Percentiles rank a stretch among this genome's conserved stretches.
These are phyloP conservation scores for Coniochaeta sp. DNA, from an alignment of 2,329 filamentous ascomycete genomes.

Conservation along the genomic window DNA sequence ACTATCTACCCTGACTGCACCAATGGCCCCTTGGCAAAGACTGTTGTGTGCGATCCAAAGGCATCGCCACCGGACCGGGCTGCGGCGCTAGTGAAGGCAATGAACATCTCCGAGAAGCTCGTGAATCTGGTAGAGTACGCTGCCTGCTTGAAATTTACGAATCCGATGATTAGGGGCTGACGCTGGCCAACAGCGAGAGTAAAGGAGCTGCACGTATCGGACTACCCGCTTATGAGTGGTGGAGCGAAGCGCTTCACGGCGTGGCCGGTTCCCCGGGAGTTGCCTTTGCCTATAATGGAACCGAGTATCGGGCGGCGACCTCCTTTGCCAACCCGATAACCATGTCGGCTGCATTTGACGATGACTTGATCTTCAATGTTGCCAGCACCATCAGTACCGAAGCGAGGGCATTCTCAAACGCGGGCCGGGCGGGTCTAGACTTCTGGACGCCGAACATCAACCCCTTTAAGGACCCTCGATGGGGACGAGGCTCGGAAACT, in stretches of 20 bases:
- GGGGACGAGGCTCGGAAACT: constrained; percentile 49
- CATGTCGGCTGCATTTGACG: constrained; percentile 58
- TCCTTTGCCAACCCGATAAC: constrained; percentile 58
- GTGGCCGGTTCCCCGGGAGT: constrained; percentile 43
- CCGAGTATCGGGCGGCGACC: constrained; percentile 51
- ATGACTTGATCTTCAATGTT: constrained; percentile 49
- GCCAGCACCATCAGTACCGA: constrained; percentile 50
- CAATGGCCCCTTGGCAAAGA: constrained; percentile 18
- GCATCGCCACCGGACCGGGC: constrained; percentile 30
- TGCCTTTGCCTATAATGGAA: constrained; percentile 38
- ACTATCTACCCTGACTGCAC: constrained; percentile 15
- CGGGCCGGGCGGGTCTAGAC: constrained; percentile 43
- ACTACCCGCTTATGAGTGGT: constrained; percentile 49
- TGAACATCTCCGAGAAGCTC: constrained; percentile 46
- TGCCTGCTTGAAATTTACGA: neutral
- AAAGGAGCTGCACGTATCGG: constrained; percentile 44
- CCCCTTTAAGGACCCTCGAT: constrained; percentile 54
- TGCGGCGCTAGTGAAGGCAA: constrained; percentile 38
- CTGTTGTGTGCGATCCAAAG: constrained; percentile 38
- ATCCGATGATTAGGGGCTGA: neutral
- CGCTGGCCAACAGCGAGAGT: constrained; percentile 10
- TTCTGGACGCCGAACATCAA: constrained; percentile 65
- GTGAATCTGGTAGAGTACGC: constrained; percentile 28
- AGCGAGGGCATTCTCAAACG: constrained; percentile 57
- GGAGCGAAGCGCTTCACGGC: constrained; percentile 52